Percentiles rank a stretch among this genome's conserved stretches.
These are phyloP conservation scores for Neurospora cerealis DNA, from an alignment of 495 filamentous ascomycete genomes.

Conservation along the genomic window DNA sequence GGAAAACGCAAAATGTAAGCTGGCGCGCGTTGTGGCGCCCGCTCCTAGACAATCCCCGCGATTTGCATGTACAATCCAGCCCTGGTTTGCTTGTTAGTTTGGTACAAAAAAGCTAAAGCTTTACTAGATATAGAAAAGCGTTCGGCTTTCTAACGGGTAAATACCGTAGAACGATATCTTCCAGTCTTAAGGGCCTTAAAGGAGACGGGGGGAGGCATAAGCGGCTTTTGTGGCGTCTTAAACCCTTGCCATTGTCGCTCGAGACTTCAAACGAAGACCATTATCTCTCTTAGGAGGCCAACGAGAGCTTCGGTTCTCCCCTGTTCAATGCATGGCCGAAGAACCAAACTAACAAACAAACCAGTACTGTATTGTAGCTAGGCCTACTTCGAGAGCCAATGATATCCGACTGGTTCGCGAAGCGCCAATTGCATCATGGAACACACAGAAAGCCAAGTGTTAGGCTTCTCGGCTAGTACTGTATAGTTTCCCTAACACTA, in stretches of 20 bases:
- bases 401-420: neutral
- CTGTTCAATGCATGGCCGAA: neutral
- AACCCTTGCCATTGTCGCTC: no score
- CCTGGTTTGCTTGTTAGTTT: no score
- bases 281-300: no score
- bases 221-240: no score
- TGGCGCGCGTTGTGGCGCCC: neutral
- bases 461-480: neutral
- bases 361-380: neutral
- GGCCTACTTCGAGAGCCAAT: neutral
- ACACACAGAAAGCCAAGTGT: neutral
- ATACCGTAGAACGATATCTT: neutral
- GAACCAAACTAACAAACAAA: neutral
- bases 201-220: neutral
- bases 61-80: neutral
- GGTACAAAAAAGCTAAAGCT: no score
- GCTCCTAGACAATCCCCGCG: neutral
- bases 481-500: neutral
- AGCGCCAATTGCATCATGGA: neutral
- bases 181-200: neutral
- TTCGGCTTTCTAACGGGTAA: no score
- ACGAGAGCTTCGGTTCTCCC: neutral
- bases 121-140: no score
- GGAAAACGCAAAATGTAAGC: neutral
- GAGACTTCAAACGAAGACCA: no score